Base-by-base conservation (phyloP, 352 stramenopile species). In the Globisporangium yorkense region DNA sequence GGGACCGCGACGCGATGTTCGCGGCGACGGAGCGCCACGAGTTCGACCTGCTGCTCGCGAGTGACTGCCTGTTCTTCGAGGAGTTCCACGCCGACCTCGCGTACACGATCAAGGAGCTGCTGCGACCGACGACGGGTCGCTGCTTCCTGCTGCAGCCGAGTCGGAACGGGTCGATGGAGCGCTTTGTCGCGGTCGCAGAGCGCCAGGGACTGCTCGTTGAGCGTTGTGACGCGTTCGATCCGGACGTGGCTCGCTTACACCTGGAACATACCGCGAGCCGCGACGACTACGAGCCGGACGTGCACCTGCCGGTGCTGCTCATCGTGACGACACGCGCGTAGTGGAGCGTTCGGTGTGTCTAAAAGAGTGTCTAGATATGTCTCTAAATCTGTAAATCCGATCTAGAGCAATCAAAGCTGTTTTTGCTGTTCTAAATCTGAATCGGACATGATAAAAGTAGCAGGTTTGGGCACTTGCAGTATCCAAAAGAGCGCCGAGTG, bases 41-140 rank as follows among this genome's bases (percentile, higher is more conserved):
- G 50, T 92, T 92, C 55, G 82, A 95, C 58, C 59, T 95, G 57
- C 61, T 95, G 44, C 71, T 95, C 35, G 85, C 83, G 5, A 91
- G 83, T 54, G 85, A 95, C 62, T 95, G 85, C 54, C 66, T 95
- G 1, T 95, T 95, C 66, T 95, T 95, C 54, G 81, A 93, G 68
- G 75, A 85, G 1, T 95, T 93, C 64, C 83, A 95, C 64, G 62
- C 80, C 47, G 85, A 95, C 55, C 65, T 95, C 24, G 74, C 67
- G 15, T 65, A 77, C 53, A 90, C 77, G 0, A 80, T 94, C 66
- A 68, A 78, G n/a, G 59, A 62, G 52, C 66, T 94, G 7, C 48
- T 92, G 39, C 59, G 63, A 7, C 73, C 60, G 0, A 18, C 20
- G 3, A 80, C 68, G 0, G 82, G 82, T 6, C 66, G 65, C 13